A percentile compares a stretch with the other conserved stretches of the same genome.
Evolutionary conservation across 805 yeast species (phyloP).

Genomic region (Metschnikowia aberdeeniae): DNA sequence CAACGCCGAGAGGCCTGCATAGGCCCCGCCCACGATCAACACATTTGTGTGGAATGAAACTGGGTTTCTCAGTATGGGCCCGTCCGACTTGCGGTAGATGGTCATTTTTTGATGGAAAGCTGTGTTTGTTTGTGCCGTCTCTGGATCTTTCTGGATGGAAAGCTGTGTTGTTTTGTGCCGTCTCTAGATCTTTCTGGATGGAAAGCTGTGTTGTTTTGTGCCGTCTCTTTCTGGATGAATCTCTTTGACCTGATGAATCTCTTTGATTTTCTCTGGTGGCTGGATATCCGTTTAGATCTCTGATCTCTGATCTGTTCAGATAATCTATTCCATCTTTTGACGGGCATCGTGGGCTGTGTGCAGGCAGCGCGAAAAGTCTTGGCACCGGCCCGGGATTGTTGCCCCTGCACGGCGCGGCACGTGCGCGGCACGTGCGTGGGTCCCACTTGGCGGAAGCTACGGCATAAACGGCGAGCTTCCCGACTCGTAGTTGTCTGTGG

Average conservation of each 20-base stretch:
- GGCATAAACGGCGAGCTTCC: slow-evolving; percentile 43
- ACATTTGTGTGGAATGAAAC: slow-evolving; percentile 29
- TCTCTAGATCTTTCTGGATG: too few relatives aligned
- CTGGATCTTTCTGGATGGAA: too few relatives aligned
- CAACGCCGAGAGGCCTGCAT: slow-evolving; percentile 37
- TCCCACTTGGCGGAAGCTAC: too few relatives aligned
- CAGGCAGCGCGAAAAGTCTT: slow-evolving; percentile 4
- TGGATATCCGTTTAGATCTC: too few relatives aligned
- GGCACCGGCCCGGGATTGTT: neutral
- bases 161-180: too few relatives aligned
- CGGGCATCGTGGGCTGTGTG: slow-evolving; percentile 2
- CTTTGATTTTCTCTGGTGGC: too few relatives aligned
- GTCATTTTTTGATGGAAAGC: neutral
- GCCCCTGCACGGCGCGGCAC: too few relatives aligned
- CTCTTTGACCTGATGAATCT: too few relatives aligned
- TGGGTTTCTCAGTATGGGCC: slow-evolving; percentile 9
- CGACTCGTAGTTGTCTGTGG: slow-evolving; percentile 25
- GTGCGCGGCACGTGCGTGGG: too few relatives aligned
- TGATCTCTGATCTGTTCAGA: neutral
- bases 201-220: too few relatives aligned
- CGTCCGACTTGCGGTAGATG: slow-evolving; percentile 8
- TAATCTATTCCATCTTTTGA: slow-evolving; percentile 4
- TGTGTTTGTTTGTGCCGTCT: too few relatives aligned
- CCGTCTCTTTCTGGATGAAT: too few relatives aligned
- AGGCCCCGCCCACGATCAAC: slow-evolving; percentile 40